These are phyloP conservation scores for Fraxinus albicans DNA, from an alignment of 305 asterid genomes.

Conservation along the genomic window DNA sequence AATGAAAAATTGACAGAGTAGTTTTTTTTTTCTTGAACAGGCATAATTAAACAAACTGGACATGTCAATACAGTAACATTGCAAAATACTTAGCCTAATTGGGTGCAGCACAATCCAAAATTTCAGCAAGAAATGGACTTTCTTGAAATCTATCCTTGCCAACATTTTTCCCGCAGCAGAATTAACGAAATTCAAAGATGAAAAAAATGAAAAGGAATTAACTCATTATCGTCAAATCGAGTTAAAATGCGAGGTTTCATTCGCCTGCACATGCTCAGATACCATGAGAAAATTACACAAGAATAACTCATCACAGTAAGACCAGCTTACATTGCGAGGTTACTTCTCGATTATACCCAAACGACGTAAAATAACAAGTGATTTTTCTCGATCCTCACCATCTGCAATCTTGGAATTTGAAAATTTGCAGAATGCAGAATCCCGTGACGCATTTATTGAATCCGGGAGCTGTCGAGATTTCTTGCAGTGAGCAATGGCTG, in stretches of 20 bases:
- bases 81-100: not conserved
- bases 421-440: not conserved
- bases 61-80: not conserved
- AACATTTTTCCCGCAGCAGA: not conserved
- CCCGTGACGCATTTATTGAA: slow-evolving; percentile 26
- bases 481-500: slow-evolving; percentile 94
- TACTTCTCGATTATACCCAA: not conserved
- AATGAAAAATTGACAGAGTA: not conserved
- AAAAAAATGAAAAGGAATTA: not conserved
- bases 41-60: not conserved
- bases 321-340: not conserved
- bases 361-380: not conserved
- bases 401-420: slow-evolving; percentile 24
- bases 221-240: not conserved
- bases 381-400: slow-evolving; percentile 26
- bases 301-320: not conserved
- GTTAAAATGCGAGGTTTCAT: not conserved
- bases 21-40: not conserved
- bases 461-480: slow-evolving; percentile 48
- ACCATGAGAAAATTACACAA: not conserved
- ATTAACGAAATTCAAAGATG: not conserved
- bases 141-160: not conserved
- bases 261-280: not conserved
- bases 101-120: not conserved
- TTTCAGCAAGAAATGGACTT: not conserved